These are phyloP conservation scores for Pseudocercospora vitis DNA, from an alignment of 2,329 filamentous ascomycete species.

Conservation along the genomic window DNA sequence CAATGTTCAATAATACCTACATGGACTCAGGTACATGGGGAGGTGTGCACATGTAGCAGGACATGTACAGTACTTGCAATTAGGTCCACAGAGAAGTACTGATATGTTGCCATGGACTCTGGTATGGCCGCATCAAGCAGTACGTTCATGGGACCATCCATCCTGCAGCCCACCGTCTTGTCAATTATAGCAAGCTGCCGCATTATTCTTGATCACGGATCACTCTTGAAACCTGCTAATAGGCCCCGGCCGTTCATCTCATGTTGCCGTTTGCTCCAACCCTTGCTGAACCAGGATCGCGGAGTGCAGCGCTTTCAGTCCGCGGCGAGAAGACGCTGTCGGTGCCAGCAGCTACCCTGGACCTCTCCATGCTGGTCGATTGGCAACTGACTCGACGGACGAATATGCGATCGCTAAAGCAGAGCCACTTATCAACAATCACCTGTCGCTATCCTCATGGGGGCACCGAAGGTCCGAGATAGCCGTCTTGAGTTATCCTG, in stretches of 20 bases:
- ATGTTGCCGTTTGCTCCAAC: neutral
- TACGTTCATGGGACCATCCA: no score
- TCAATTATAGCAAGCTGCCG: neutral
- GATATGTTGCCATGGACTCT: no score
- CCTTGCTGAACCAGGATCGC: neutral
- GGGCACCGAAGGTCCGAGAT: neutral
- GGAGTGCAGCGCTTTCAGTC: no score
- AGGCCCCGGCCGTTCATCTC: neutral
- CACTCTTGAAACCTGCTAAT: neutral
- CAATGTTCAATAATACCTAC: no score
- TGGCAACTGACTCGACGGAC: no score
- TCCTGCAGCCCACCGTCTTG: neutral
- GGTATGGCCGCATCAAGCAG: no score
- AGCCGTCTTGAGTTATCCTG: neutral
- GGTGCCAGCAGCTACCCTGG: neutral
- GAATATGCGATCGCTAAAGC: no score
- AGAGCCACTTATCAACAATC: neutral
- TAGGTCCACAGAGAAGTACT: no score
- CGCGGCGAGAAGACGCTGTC: neutral
- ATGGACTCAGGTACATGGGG: no score
- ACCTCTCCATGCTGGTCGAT: no score
- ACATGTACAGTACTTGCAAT: no score
- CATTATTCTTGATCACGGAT: neutral
- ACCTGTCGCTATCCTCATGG: neutral
- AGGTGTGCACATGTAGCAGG: no score